Base-by-base conservation (phyloP, 139 green algal species). In the Auxenochlorella pyrenoidosa region DNA sequence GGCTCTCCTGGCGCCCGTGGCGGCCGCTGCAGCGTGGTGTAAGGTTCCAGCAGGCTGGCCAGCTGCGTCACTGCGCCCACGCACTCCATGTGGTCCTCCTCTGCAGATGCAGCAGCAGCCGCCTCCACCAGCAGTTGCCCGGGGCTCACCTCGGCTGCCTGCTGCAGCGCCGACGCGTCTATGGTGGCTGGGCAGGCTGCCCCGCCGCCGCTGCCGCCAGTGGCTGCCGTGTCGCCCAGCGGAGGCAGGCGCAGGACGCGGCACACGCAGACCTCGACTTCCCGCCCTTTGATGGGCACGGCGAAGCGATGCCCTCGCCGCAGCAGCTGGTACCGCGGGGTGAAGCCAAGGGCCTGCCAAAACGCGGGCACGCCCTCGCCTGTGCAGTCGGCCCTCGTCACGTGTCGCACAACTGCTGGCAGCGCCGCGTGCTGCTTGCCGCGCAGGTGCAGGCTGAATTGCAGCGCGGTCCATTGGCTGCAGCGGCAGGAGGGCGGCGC, bases 281-380 rank as follows among this genome's bases (percentile, higher is more conserved):
- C 58, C 19, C 63, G 34, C 12, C 58, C 73, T 34, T 22, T 73
- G 28, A 76, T 75, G 21, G 66, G 47, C 15, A 91, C 60, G 3
- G n/a, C 6, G 68, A 81, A 91, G 40, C 36, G 40, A 10, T 26
- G 21, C 12, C 88, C 88, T 5, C 60, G 58, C 21, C 82, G 83
- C 34, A 81, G 38, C n/a, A 80, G n/a, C 44, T 89, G 75, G 60
- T 66, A 88, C n/a, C 40, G 73, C 0, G 71, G 59, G 5, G 36
- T 19, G n/a, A 89, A 91, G n/a, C 88, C 88, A 32, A 91, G 60
- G 16, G 63, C 76, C 51, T 86, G 59, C 84, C 85, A 91, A 8
- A 91, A 89, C 18, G 68, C 81, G 28, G 63, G 82, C 36, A 87
- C 83, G 30, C 88, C 38, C 13, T 66, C 59, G 32, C 83, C 88